Base-by-base conservation (phyloP, 2,329 filamentous ascomycete genomes). In the Colletotrichum sp. region DNA sequence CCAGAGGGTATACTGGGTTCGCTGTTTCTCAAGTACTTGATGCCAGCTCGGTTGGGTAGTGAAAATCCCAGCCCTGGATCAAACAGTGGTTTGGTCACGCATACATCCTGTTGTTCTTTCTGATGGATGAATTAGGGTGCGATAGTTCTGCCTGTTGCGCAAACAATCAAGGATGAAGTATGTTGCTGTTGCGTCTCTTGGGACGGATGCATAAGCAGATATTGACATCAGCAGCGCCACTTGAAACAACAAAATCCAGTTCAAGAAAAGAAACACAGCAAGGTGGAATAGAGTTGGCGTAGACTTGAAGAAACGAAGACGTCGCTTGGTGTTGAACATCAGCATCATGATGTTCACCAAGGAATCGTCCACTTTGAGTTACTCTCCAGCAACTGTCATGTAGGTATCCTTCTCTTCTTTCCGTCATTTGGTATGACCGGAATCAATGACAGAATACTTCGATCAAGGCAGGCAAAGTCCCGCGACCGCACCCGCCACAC, bases 211-310 rank as follows among this genome's bases (percentile, higher is more conserved):
- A 47, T 7, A 2, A 7, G 18, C 0, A 47, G 38, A 47, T 4
- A 21, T 21, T 47, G 43, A 47, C 0, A 47, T 0, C 38, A 47
- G 12, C 38, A n/a, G 38, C 38, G 38, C 38, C 18, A 4, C n/a
- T 47, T 7, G 38, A 7, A n/a, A 47, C 38, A 6, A 12, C 2
- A 6, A 18, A 2, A 47, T 47, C 18, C 38, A 21, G n/a, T 2
- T n/a, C 38, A n/a, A 0, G 1, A 3, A 47, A 47, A 47, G 18
- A 18, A 0, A n/a, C 21, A 13, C 43, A 12, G n/a, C 2, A 0
- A 13, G 38, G 38, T n/a, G n/a, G 2, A 8, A 21, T 5, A 13
- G 11, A 13, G n/a, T 51, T 51, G 13, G 43, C 4, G 13, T 8
- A 51, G 38, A 6, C 43, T 51, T 8, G 38, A 12, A 47, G 18